These are phyloP conservation scores for Phytophthora quininea DNA, from an alignment of 352 stramenopile species.

Conservation along the genomic window DNA sequence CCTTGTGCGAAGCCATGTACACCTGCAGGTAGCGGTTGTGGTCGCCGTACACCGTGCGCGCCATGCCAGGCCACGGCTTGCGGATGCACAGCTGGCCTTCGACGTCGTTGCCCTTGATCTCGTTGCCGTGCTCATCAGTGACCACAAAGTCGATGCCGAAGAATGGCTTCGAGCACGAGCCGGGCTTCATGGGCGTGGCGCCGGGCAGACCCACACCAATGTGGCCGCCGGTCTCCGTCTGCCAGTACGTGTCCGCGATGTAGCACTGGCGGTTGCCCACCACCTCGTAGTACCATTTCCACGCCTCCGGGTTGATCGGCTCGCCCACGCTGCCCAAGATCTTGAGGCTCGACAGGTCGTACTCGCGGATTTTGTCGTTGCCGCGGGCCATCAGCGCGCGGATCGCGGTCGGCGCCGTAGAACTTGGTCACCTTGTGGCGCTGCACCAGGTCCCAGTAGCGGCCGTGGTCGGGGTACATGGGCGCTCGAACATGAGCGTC, in stretches of 20 bases:
- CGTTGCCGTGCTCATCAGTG: constrained; percentile 83
- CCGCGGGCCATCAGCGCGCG: constrained; percentile 97
- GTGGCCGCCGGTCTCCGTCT: constrained; percentile 97
- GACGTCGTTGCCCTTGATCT: constrained; percentile 81
- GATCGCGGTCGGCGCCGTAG: constrained; percentile 95
- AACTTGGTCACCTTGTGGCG: constrained; percentile 95
- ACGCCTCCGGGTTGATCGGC: constrained; percentile 98
- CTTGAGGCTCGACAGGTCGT: constrained; percentile 73
- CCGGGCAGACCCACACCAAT: constrained; percentile 94
- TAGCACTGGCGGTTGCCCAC: constrained; percentile 88
- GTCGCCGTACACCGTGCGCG: constrained; percentile 93
- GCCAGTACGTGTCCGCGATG: constrained; percentile 97
- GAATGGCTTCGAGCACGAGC: constrained; percentile 94
- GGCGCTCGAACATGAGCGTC: constrained; percentile 97
- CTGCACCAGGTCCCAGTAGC: constrained; percentile 97
- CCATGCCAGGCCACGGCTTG: constrained; percentile 95
- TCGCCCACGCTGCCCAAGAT: constrained; percentile 97
- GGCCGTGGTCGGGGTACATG: constrained; percentile 93
- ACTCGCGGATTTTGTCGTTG: constrained; percentile 87
- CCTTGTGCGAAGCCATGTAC: constrained; percentile 96
- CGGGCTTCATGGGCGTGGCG: constrained; percentile 88
- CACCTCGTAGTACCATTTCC: constrained; percentile 96
- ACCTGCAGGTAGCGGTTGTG: constrained; percentile 95
- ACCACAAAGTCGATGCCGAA: constrained; percentile 94
- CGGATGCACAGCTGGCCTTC: constrained; percentile 97